Evolutionary conservation across 1,284 basidiomycete species (phyloP), one percentile per base, ranked within the genome.

Genomic region (Apiotrichum domesticum): DNA sequence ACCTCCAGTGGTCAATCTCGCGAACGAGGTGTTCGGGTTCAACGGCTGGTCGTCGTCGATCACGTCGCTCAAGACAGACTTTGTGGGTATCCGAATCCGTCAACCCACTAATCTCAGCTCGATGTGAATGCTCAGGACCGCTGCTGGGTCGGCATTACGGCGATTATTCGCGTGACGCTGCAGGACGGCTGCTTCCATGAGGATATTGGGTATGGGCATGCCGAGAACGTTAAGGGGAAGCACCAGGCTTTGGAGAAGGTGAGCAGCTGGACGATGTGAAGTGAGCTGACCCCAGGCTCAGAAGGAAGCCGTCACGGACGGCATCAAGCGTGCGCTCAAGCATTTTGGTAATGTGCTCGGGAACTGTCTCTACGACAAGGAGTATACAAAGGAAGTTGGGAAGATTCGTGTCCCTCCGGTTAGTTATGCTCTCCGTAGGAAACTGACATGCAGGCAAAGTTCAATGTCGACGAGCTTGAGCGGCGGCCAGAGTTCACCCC

Each of bases 21-120:
- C 95, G 1, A 98, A 98, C 73, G 94, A 98, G 67, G 89, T 98
- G 40, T 98, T 98, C 78, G 95, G 95, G 1, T 97, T 93, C 79
- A 94, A 98, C 63, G 96, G 96, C 9, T 98, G 95, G 95, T 91
- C 87, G 52, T 90, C 92, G 2, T 88, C 79, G 54, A 82, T 98
- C 50, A 83, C 89, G 55, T 87, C 77, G 51, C 77, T 97, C 44
- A 85, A 85, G 14, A 88, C 87, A 5, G 82, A 84, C 66, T 84
- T 77, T 68, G 81, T 82, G 51, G 59, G 79, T 64, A 33, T 13
- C 15, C 11, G 13, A 49, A 29, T 11, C 15, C 46, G 21, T 55
- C 33, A n/a, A 42, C 41, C 9, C 6, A 6, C 62, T 67, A 33
- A 64, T 55, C 14, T 10, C 56, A 75, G 73, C 52, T 73, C 57